Percentiles rank a stretch among this genome's conserved stretches.
Evolutionary conservation across 257 asterid species (phyloP).

Genomic region (Nemophila menziesii): DNA sequence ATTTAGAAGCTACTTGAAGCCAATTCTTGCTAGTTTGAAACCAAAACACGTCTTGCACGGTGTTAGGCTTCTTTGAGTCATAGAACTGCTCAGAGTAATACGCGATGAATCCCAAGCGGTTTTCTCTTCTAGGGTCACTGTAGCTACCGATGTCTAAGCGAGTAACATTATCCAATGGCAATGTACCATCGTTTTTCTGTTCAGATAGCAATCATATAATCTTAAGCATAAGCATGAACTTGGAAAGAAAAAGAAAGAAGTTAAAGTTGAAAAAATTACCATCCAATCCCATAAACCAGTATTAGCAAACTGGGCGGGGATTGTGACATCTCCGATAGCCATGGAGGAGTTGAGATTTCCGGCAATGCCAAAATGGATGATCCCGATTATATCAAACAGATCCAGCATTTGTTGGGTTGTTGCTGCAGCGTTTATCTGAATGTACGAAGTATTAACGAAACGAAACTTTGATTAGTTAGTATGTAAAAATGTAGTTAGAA

Average conservation of each 20-base stretch:
- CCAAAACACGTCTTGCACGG: slow-evolving; percentile 24
- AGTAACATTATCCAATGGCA: slow-evolving; percentile 27
- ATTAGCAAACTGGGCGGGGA: slow-evolving; percentile 39
- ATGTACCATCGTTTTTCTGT: slow-evolving; percentile 35
- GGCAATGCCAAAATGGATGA: slow-evolving; percentile 52
- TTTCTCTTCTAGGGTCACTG: slow-evolving; percentile 35
- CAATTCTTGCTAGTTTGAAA: slow-evolving; percentile 29
- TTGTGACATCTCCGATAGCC: slow-evolving; percentile 44
- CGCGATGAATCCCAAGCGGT: slow-evolving; percentile 31
- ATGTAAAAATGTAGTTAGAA: background rate
- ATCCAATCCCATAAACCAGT: slow-evolving; percentile 69
- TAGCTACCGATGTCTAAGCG: slow-evolving; percentile 26
- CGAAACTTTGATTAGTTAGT: no score
- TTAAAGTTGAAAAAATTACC: slow-evolving; percentile 16
- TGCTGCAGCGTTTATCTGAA: slow-evolving; percentile 59
- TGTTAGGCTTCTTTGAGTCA: slow-evolving; percentile 24
- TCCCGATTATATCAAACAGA: slow-evolving; percentile 29
- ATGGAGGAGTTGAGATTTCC: slow-evolving; percentile 49
- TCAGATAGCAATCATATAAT: background rate
- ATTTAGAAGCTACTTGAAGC: slow-evolving; percentile 32
- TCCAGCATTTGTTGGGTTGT: slow-evolving; percentile 68
- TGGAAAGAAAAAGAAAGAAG: background rate
- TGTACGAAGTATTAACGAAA: slow-evolving; percentile 3
- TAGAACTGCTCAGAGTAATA: slow-evolving; percentile 38
- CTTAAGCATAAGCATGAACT: no score